Percentiles rank a stretch among this genome's conserved stretches.
phyloP scores from a whole-genome alignment of 257 asterid species.

The Solanum acaule region DNA sequence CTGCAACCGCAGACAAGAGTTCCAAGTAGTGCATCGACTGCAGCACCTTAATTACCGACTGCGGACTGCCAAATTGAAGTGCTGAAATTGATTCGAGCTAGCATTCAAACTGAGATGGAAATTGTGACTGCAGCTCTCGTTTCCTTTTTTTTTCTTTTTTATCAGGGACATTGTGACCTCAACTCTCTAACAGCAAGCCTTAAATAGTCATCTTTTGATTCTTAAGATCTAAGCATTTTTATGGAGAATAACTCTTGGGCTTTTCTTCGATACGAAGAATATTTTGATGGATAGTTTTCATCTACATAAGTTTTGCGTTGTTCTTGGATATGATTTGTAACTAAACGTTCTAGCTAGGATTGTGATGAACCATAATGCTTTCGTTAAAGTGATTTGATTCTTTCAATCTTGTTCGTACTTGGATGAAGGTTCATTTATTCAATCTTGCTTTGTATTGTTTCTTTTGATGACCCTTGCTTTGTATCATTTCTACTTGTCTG shows the following conservation, averaged over 20 bases:
- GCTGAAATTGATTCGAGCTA: not conserved
- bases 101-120: not conserved
- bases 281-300: not conserved
- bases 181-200: not conserved
- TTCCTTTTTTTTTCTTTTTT: not conserved
- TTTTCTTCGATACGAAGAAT: not conserved
- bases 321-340: not conserved
- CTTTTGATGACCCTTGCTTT: not conserved
- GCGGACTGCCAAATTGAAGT: not conserved
- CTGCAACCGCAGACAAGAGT: not conserved
- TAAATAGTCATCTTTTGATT: not conserved
- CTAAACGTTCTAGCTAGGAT: not conserved
- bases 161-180: not conserved
- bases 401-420: not conserved
- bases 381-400: not conserved
- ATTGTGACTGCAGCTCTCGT: not conserved
- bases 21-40: not conserved
- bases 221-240: not conserved
- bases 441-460: not conserved
- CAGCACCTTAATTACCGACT: not conserved
- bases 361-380: not conserved
- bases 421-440: not conserved
- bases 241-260: not conserved
- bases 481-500: not conserved
- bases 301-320: not conserved